A percentile compares a stretch with the other conserved stretches of the same genome.
phyloP scores from a whole-genome alignment of 805 yeast genomes.

The Ogataea pini region DNA sequence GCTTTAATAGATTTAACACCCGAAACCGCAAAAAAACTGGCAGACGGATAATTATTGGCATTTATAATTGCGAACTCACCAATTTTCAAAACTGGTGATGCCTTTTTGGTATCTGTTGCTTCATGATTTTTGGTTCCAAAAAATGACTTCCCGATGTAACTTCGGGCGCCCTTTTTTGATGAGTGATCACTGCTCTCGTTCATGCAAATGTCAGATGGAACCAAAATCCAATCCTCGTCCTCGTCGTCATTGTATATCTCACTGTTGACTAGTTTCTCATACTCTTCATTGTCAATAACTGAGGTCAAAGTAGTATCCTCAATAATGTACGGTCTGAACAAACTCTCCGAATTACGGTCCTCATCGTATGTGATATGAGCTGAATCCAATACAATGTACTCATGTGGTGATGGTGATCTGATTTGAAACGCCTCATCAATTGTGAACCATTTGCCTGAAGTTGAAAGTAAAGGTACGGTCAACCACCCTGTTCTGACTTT shows the following conservation, averaged over 20 bases:
- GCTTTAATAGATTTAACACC: conserved; percentile 4
- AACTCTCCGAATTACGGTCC: conserved; percentile 12
- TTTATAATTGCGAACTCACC: conserved; percentile 28
- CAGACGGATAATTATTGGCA: conserved; percentile 28
- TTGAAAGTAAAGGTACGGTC: conserved; percentile 33
- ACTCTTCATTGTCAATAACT: conserved; percentile 31
- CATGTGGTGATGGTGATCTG: conserved; percentile 19
- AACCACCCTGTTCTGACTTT: conserved; percentile 35
- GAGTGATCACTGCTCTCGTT: not conserved
- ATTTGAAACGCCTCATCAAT: conserved; percentile 26
- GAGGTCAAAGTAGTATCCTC: conserved; percentile 27
- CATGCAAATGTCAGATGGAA: conserved; percentile 22
- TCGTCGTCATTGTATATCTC: conserved; percentile 29
- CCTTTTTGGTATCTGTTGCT: not conserved
- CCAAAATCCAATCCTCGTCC: conserved; percentile 32
- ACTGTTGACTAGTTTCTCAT: conserved; percentile 28
- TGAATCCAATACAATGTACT: conserved; percentile 24
- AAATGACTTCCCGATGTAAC: not conserved
- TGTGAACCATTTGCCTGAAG: conserved; percentile 28
- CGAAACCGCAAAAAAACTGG: conserved; percentile 18
- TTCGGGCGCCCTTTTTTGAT: conserved; percentile 1
- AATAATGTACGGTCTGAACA: conserved; percentile 19
- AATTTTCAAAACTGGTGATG: conserved; percentile 21
- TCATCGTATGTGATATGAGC: conserved; percentile 25
- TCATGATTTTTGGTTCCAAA: not conserved